Conservation (phyloP, 2,329 filamentous ascomycete species). For the Aspergillus awamori region DNA sequence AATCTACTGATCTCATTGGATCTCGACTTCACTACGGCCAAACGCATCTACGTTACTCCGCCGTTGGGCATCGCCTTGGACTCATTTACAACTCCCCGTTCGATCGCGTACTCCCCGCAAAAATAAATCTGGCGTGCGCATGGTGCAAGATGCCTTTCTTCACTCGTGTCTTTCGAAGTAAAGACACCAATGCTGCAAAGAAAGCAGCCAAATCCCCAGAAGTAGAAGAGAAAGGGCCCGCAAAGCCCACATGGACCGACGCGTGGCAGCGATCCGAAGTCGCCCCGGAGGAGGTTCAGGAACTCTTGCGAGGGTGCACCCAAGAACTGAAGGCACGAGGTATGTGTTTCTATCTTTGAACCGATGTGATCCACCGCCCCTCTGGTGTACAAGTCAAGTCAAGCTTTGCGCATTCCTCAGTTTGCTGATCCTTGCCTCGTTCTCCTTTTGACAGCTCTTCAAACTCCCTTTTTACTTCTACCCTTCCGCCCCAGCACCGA, state of each 20-base stretch:
- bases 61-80: constrained; percentile 16
- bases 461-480: constrained; percentile 88
- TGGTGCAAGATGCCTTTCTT: constrained; percentile 58
- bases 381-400: constrained; percentile 25
- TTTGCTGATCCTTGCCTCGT: constrained; percentile 35
- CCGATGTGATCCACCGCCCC: constrained; percentile 15
- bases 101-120: constrained; percentile 23
- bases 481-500: constrained; percentile 94
- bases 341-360: constrained; percentile 50
- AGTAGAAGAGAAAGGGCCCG: constrained; percentile 56
- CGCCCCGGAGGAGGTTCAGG: constrained; percentile 86
- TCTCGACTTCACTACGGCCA: neutral
- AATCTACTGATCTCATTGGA: constrained; percentile 1
- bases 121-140: constrained; percentile 16
- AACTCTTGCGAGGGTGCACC: constrained; percentile 81
- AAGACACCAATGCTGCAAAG: constrained; percentile 69
- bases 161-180: constrained; percentile 70
- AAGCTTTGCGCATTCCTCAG: constrained; percentile 29
- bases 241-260: constrained; percentile 82
- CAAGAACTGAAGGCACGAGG: constrained; percentile 92
- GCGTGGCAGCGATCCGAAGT: constrained; percentile 82
- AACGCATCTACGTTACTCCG: constrained; percentile 3
- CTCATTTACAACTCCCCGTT: constrained; percentile 7
- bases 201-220: constrained; percentile 56
- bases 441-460: constrained; percentile 63